Evolutionary conservation across 352 stramenopile species (phyloP), one percentile per base, ranked within the genome.

Genomic region (Globisporangium canariense): DNA sequence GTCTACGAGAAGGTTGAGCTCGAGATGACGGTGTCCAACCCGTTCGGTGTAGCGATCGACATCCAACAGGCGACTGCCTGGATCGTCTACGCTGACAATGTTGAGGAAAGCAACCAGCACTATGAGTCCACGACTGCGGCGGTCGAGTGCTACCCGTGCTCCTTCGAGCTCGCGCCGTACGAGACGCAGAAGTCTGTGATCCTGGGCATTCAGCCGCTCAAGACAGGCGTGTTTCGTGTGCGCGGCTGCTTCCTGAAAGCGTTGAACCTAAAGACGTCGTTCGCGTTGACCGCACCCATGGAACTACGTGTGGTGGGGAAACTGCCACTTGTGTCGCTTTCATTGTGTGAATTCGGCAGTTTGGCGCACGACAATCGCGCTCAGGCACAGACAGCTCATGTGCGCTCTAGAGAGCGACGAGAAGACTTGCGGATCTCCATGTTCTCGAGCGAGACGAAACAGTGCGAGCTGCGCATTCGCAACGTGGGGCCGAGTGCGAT

Each of bases 371-470:
- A 58, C 7, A 40, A 46, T 5, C 30, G 66, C 11, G 20, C 47
- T 14, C 14, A 45, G 45, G 41, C 34, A 11, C 25, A 28, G 25
- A 1, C 25, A 1, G 2, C 25, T 28, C 25, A 28, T 36, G 32
- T 8, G 32, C 32, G 4, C 32, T 36, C 32, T 36, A 45, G 28
- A 34, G 51, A 51, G 32, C 59, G 28, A 8, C 28, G 34, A 43
- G 50, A 58, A n/a, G 71, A 75, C 18, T 47, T 74, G 38, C 75
- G 71, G 9, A 73, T 91, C 14, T 77, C 75, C 20, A 89, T 93
- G 80, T 90, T 89, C 67, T 64, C 71, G 28, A 87, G 74, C 36
- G 84, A 93, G 63, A 86, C 66, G 14, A 91, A 87, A 47, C 74
- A 66, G 22, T 90, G 69, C 52, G 68, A 79, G 58, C 52, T 93